Percentiles rank a stretch among this genome's conserved stretches.
These are phyloP conservation scores for Beta lomatogona DNA, from an alignment of 179 eudicot genomes.

Conservation along the genomic window DNA sequence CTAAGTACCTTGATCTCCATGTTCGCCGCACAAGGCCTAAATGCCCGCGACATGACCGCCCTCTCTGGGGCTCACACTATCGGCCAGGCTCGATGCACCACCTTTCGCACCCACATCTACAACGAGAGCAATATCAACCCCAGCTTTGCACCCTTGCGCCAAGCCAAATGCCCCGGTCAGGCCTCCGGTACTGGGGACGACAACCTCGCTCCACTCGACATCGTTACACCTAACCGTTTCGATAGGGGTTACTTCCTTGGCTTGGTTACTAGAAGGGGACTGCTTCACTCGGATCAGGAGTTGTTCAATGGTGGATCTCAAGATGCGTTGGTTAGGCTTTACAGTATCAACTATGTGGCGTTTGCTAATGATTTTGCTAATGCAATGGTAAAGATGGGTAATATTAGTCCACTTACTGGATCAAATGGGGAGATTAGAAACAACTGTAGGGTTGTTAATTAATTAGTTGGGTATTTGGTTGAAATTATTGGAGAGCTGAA, in stretches of 20 bases:
- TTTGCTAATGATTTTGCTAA: constrained; percentile 43
- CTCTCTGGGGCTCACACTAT: constrained; percentile 58
- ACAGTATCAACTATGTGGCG: constrained; percentile 20
- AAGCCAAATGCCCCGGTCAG: constrained; percentile 18
- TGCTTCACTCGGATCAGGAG: constrained; percentile 55
- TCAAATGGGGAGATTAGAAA: constrained; percentile 14
- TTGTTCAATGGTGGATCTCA: constrained; percentile 50
- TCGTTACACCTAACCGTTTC: constrained; percentile 35
- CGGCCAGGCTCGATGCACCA: constrained; percentile 49
- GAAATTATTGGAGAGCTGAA: not conserved
- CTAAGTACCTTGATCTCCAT: constrained; percentile 17
- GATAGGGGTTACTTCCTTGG: constrained; percentile 44
- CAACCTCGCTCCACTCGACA: constrained; percentile 48
- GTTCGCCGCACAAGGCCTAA: constrained; percentile 32
- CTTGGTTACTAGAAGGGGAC: constrained; percentile 37
- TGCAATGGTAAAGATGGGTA: constrained; percentile 40
- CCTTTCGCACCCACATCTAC: constrained; percentile 46
- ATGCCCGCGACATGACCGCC: constrained; percentile 44
- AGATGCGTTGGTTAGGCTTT: constrained; percentile 37
- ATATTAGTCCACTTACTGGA: constrained; percentile 11
- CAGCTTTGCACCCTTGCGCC: constrained; percentile 35
- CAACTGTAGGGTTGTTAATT: constrained; percentile 6
- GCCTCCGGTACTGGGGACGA: constrained; percentile 28
- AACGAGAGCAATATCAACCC: constrained; percentile 51
- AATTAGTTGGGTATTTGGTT: not conserved